phyloP scores from a whole-genome alignment of 768 basidiomycete genomes.

The Tulasnella sp. region DNA sequence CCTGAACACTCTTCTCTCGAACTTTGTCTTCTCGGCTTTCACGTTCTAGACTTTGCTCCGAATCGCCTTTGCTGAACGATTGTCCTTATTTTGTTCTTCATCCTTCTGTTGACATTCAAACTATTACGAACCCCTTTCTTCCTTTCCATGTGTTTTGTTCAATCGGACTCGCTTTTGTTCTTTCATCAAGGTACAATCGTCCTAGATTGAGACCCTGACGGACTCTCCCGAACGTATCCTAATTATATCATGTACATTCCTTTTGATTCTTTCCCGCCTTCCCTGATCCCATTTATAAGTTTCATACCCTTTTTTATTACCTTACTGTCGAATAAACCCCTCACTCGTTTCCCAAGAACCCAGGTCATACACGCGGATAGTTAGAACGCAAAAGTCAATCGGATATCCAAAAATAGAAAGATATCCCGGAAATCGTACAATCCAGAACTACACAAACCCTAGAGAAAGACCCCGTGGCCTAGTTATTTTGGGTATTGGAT shows the following conservation, averaged over 20 bases:
- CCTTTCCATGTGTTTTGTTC: neutral
- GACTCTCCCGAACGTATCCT: neutral
- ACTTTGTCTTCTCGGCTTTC: neutral
- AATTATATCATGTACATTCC: conserved; percentile 1
- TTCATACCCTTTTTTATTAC: neutral
- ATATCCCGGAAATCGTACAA: neutral
- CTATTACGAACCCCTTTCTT: neutral
- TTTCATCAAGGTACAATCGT: neutral
- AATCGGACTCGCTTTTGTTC: neutral
- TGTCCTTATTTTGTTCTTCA: neutral
- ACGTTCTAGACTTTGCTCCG: neutral
- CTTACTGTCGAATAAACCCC: neutral
- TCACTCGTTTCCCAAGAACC: neutral
- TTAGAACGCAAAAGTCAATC: too few relatives aligned
- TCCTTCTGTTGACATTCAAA: neutral
- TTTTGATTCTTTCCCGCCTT: neutral
- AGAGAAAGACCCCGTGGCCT: neutral
- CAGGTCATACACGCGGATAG: neutral
- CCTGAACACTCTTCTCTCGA: neutral
- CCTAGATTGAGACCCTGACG: neutral
- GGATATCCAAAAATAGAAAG: too few relatives aligned
- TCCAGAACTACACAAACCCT: neutral
- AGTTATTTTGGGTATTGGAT: neutral
- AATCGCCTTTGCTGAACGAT: neutral
- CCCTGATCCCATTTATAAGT: neutral